phyloP scores from a whole-genome alignment of 164 flowering plant genomes.

The Taxillus chinensis region DNA sequence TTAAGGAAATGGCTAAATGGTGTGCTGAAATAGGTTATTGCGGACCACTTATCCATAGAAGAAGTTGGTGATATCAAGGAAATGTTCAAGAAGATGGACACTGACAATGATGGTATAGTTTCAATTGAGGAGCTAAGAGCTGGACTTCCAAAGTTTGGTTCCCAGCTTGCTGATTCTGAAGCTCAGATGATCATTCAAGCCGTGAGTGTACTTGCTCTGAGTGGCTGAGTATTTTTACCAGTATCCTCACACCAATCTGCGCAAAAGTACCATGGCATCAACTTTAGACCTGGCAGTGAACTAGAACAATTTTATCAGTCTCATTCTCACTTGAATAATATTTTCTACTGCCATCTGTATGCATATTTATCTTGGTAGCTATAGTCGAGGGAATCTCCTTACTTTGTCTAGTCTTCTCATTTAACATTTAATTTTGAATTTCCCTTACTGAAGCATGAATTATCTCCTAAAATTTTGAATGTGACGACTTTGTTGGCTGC shows the following conservation, averaged over 20 bases:
- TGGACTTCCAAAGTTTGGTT: conserved; percentile 52
- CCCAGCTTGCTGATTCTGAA: conserved; percentile 78
- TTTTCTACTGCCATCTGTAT: too few species aligned
- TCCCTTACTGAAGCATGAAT: too few species aligned
- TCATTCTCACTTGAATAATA: too few species aligned
- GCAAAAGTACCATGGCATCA: too few species aligned
- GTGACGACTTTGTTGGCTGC: conserved; percentile 17
- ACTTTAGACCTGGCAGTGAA: too few species aligned
- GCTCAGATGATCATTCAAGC: conserved; percentile 83
- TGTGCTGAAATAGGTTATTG: conserved; percentile 52
- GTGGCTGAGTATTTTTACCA: too few species aligned
- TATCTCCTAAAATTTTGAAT: conserved; percentile 1
- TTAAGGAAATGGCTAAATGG: conserved; percentile 1
- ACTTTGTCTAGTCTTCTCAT: too few species aligned
- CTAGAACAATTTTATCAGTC: too few species aligned
- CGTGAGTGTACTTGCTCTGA: conserved; percentile 32
- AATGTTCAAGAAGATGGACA: conserved; percentile 70
- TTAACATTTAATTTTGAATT: too few species aligned
- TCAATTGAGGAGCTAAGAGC: conserved; percentile 64
- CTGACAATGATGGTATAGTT: conserved; percentile 67
- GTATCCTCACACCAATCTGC: too few species aligned
- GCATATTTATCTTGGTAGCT: too few species aligned
- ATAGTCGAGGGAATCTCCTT: too few species aligned
- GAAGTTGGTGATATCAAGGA: conserved; percentile 69
- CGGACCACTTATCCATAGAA: conserved; percentile 47